Conservation (phyloP, 805 yeast genomes). For the Candida qinlingensis region DNA sequence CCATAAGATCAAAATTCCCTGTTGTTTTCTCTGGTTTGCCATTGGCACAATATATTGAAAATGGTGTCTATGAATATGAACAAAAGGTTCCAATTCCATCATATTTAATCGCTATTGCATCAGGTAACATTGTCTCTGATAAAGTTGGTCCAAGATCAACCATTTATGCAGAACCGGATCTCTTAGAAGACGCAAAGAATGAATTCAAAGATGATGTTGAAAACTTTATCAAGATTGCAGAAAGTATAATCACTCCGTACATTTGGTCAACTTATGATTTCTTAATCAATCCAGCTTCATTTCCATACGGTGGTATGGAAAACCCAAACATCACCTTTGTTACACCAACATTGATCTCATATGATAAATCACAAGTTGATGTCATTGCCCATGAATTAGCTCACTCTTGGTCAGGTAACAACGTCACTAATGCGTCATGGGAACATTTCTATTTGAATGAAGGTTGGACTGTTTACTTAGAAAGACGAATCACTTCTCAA, state of each 20-base stretch:
- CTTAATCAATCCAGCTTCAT: conserved; percentile 67
- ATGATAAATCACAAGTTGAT: conserved; percentile 80
- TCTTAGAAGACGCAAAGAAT: conserved; percentile 61
- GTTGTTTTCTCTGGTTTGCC: conserved; percentile 68
- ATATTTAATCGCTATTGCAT: conserved; percentile 77
- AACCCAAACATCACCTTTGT: conserved; percentile 88
- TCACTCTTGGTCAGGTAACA: conserved; percentile 89
- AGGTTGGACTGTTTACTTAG: conserved; percentile 94
- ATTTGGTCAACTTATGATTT: conserved; percentile 85
- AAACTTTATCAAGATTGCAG: conserved; percentile 73
- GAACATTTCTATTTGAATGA: conserved; percentile 93
- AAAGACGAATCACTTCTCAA: conserved; percentile 59
- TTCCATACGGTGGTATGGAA: conserved; percentile 95
- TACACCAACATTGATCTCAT: conserved; percentile 81
- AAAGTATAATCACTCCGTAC: conserved; percentile 66
- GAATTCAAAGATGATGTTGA: conserved; percentile 83
- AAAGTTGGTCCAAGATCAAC: conserved; percentile 82
- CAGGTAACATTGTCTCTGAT: conserved; percentile 68
- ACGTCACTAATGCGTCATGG: conserved; percentile 88
- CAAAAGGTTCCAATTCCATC: conserved; percentile 86
- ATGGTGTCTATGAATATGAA: conserved; percentile 41
- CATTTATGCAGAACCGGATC: conserved; percentile 72
- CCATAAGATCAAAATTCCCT: conserved; percentile 59
- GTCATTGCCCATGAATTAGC: conserved; percentile 92
- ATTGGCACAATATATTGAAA: conserved; percentile 11